phyloP scores from a whole-genome alignment of 148 eudicot species.

The Dianthus caryophyllus region DNA sequence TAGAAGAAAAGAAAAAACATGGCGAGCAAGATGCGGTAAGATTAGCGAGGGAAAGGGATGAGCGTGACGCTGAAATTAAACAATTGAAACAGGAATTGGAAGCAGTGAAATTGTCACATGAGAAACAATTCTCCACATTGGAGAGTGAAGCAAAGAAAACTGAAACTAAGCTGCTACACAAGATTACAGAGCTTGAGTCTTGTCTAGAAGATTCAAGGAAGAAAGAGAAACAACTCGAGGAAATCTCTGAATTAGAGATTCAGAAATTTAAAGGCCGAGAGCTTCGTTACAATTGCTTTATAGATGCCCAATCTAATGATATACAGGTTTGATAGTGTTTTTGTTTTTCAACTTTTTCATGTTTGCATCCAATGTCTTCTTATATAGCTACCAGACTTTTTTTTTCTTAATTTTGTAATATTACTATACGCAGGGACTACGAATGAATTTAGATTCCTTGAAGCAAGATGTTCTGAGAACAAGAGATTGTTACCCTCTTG shows the following conservation, averaged over 20 bases:
- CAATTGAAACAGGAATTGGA: constrained; percentile 54
- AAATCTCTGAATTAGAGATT: constrained; percentile 49
- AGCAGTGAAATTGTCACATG: constrained; percentile 39
- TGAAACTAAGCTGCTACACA: constrained; percentile 50
- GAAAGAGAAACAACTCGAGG: constrained; percentile 71
- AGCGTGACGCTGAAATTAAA: constrained; percentile 43
- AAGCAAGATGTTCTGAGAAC: constrained; percentile 60
- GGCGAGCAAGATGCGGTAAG: constrained; percentile 51
- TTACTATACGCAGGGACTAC: constrained; percentile 44
- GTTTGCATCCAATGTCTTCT: not conserved
- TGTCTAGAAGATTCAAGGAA: constrained; percentile 58
- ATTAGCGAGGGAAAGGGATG: constrained; percentile 54
- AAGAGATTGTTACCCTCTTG: constrained; percentile 44
- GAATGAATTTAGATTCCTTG: constrained; percentile 48
- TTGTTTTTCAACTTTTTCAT: not conserved
- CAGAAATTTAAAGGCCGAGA: constrained; percentile 61
- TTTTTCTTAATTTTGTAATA: constrained; percentile 10
- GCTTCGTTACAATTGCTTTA: constrained; percentile 45
- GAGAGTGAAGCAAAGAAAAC: constrained; percentile 51
- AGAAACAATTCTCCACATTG: constrained; percentile 40
- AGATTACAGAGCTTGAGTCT: constrained; percentile 52
- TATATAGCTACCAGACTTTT: not conserved
- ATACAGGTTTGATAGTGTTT: constrained; percentile 52
- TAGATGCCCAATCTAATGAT: constrained; percentile 51
- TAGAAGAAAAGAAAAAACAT: constrained; percentile 60